These are phyloP conservation scores for Leptomonas seymouri DNA, from an alignment of 208 protist species.

Conservation along the genomic window DNA sequence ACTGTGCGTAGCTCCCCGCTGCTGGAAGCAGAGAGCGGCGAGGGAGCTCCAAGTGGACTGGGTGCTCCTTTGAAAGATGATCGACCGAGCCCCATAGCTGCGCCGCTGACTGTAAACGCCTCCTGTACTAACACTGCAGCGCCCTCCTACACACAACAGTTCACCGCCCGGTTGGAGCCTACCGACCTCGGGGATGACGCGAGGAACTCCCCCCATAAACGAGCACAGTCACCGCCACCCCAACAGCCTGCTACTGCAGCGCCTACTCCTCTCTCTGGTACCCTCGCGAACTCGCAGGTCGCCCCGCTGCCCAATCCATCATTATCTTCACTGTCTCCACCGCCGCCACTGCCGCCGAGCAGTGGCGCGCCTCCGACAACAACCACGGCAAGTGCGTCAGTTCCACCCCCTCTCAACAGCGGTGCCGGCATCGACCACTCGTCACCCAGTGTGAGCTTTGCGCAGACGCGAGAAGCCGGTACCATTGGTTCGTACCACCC, in stretches of 20 bases:
- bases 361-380: too few species aligned
- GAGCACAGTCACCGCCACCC: background rate
- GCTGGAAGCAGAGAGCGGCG: background rate
- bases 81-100: too few species aligned
- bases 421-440: background rate
- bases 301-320: background rate
- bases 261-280: background rate
- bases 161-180: background rate
- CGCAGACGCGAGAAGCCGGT: background rate
- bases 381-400: too few species aligned
- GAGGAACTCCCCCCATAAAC: background rate
- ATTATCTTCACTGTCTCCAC: slow-evolving; percentile 12
- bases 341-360: slow-evolving; percentile 1
- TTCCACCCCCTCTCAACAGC: background rate
- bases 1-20: slow-evolving; percentile 1
- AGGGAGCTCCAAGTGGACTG: background rate
- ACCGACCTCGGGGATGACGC: background rate
- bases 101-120: background rate
- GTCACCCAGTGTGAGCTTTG: slow-evolving; percentile 8
- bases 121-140: background rate
- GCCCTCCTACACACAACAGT: background rate
- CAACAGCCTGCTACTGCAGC: background rate
- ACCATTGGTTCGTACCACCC: background rate
- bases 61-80: too few species aligned
- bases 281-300: background rate